A percentile compares a stretch with the other conserved stretches of the same genome.
Conservation (phyloP, 129 eudicot genomes). For the carrot (Daucus carota) region DH1_v3.0 NC_030386.2:17378501-17379000, state of each 20-base stretch:
- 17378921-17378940: slow-evolving; percentile 83
- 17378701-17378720: slow-evolving; percentile 73
- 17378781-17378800: not conserved
- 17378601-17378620: slow-evolving; percentile 46
- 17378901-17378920: slow-evolving; percentile 85
- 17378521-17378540: slow-evolving; percentile 27
- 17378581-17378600: not conserved
- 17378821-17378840: not conserved
- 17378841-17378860: not conserved
- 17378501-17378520: slow-evolving; percentile 62
- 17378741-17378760: not conserved
- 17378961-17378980: slow-evolving; percentile 99
- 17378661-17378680: slow-evolving; percentile 93
- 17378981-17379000: slow-evolving; percentile 42
- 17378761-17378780: not conserved
- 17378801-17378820: no score
- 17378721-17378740: slow-evolving; percentile 63
- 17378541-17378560: not conserved
- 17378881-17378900: slow-evolving; percentile 89
- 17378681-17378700: slow-evolving; percentile 90
- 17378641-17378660: slow-evolving; percentile 67
- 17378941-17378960: slow-evolving; percentile 88
- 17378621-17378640: slow-evolving; percentile 71
- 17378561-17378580: not conserved
- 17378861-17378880: slow-evolving; percentile 55